Percentiles rank a stretch among this genome's conserved stretches.
Conservation (phyloP, 2,329 filamentous ascomycete genomes). For the Alternaria alternata region DNA sequence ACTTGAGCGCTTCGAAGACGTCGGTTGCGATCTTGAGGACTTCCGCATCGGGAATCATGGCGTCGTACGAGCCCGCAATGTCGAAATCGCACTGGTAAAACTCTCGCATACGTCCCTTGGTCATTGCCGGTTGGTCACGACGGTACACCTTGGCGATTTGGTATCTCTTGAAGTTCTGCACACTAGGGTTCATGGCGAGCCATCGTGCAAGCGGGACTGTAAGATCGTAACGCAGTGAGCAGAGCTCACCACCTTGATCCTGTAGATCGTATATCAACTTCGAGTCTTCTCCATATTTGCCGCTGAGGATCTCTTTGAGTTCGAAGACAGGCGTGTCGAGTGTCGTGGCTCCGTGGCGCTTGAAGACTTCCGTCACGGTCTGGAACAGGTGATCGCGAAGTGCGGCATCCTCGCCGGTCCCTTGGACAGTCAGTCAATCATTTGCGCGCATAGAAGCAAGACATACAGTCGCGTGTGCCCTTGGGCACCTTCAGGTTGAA, state of each 20-base stretch:
- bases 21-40: conserved; percentile 84
- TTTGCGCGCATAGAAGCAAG: conserved; percentile 51
- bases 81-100: conserved; percentile 99
- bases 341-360: conserved; percentile 50
- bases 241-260: conserved; percentile 86
- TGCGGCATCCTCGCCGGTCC: conserved; percentile 45
- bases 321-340: conserved; percentile 77
- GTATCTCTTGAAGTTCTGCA: conserved; percentile 89
- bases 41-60: conserved; percentile 93
- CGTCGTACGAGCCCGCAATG: conserved; percentile 82
- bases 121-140: conserved; percentile 78
- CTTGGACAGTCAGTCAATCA: conserved; percentile 30
- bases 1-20: conserved; percentile 82
- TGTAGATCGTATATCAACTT: conserved; percentile 91
- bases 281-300: conserved; percentile 91
- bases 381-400: conserved; percentile 49
- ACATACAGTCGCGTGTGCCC: conserved; percentile 83
- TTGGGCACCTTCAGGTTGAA: conserved; percentile 88
- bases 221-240: conserved; percentile 84
- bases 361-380: conserved; percentile 47
- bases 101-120: conserved; percentile 91
- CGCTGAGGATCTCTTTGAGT: conserved; percentile 82
- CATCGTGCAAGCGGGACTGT: conserved; percentile 92
- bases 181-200: conserved; percentile 86
- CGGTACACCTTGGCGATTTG: conserved; percentile 94